Evolutionary conservation across 164 flowering plant genomes (phyloP).

Genomic region (Echeveria elegans): DNA sequence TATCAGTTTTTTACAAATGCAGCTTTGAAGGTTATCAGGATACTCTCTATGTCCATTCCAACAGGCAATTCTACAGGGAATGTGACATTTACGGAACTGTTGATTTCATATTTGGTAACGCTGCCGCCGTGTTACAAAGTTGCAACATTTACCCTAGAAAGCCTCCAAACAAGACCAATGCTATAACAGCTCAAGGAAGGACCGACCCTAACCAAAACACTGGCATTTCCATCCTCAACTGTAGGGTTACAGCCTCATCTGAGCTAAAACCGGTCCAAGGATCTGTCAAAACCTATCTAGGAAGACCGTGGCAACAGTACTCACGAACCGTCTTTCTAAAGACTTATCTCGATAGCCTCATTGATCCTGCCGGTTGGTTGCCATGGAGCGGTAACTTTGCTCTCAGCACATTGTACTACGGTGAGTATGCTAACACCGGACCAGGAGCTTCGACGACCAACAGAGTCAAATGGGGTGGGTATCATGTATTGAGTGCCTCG

Average conservation of each 20-base stretch:
- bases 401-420: conserved; percentile 38
- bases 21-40: conserved; percentile 55
- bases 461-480: conserved; percentile 42
- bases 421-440: conserved; percentile 42
- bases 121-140: conserved; percentile 53
- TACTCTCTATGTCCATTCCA: conserved; percentile 50
- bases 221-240: conserved; percentile 49
- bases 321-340: conserved; percentile 41
- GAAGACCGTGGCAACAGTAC: conserved; percentile 46
- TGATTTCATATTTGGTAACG: conserved; percentile 63
- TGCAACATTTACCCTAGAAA: conserved; percentile 41
- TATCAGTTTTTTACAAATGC: conserved; percentile 46
- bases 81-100: conserved; percentile 58
- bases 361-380: conserved; percentile 46
- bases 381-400: conserved; percentile 44
- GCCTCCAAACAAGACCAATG: conserved; percentile 44
- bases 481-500: conserved; percentile 19
- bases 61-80: conserved; percentile 51
- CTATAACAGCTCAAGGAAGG: conserved; percentile 47
- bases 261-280: conserved; percentile 33
- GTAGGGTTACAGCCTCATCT: conserved; percentile 30
- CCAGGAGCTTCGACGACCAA: conserved; percentile 29
- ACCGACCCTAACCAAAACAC: conserved; percentile 56
- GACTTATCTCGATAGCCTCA: conserved; percentile 25
- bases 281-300: conserved; percentile 34